These are phyloP conservation scores for Phytophthora agathidicida DNA, from an alignment of 352 stramenopile species.

Conservation along the genomic window DNA sequence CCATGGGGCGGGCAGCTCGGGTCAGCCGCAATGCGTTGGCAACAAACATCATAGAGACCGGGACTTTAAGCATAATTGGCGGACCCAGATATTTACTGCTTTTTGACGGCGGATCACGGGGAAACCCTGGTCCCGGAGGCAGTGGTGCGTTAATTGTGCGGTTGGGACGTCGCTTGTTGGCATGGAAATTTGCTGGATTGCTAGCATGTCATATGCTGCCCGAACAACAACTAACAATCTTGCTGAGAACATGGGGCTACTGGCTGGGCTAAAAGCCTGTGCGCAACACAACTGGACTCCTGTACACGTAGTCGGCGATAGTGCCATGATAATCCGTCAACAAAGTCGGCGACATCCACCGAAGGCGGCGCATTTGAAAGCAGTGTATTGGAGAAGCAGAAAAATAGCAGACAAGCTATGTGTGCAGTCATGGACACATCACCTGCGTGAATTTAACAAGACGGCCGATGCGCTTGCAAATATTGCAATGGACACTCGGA, in stretches of 20 bases:
- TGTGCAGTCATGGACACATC: background rate
- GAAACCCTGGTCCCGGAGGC: too few species aligned
- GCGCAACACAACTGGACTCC: background rate
- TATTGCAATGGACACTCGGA: slow-evolving; percentile 2
- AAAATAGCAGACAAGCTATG: background rate
- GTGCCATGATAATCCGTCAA: slow-evolving; percentile 2
- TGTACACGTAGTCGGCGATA: slow-evolving; percentile 1
- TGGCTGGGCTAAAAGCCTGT: background rate
- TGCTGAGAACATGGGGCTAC: slow-evolving; percentile 1
- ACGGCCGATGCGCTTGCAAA: background rate
- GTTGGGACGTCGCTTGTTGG: too few species aligned
- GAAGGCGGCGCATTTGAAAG: background rate
- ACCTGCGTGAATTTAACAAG: background rate
- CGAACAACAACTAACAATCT: background rate
- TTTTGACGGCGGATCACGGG: background rate
- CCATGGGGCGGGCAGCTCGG: too few species aligned
- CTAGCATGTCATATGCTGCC: background rate
- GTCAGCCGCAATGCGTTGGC: too few species aligned
- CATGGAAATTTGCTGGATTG: too few species aligned
- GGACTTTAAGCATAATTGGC: too few species aligned
- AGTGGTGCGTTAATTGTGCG: too few species aligned
- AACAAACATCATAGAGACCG: too few species aligned
- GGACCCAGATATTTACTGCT: slow-evolving; percentile 1
- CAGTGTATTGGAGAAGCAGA: background rate
- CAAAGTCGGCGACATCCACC: background rate